Conservation (phyloP, 2,329 filamentous ascomycete species). For the Colletotrichum sp. region DNA sequence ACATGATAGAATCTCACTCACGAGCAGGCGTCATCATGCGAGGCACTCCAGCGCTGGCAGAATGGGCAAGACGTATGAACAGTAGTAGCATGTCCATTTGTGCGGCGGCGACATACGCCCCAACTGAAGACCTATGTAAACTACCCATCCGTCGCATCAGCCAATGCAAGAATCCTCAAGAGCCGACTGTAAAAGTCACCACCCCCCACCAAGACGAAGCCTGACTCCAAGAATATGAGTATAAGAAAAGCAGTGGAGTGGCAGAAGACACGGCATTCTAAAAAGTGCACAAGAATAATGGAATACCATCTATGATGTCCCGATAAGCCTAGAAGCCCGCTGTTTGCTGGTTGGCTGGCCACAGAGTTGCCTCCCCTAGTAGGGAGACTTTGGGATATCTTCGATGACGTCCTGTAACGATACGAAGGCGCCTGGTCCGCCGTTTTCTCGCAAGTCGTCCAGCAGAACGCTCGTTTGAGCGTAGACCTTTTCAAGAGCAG, state of each 20-base stretch:
- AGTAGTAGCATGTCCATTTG: slow-evolving; percentile 2
- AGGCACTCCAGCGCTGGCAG: neutral
- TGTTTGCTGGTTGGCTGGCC: neutral
- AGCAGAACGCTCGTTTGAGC: slow-evolving; percentile 87
- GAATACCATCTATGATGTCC: slow-evolving; percentile 5
- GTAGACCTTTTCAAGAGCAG: slow-evolving; percentile 83
- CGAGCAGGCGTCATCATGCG: neutral
- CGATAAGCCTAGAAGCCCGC: neutral
- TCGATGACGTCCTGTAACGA: slow-evolving; percentile 59
- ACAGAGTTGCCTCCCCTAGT: neutral
- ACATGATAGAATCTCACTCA: neutral
- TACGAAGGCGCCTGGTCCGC: slow-evolving; percentile 83
- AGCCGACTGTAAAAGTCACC: slow-evolving; percentile 5
- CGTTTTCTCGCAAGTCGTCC: slow-evolving; percentile 80
- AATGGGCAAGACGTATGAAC: neutral
- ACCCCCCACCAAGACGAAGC: slow-evolving; percentile 7
- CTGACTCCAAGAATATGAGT: slow-evolving; percentile 17
- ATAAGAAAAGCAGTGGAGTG: neutral
- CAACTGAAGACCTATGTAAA: slow-evolving; percentile 5
- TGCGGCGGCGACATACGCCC: slow-evolving; percentile 13
- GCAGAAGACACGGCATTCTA: neutral
- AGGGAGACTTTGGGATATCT: slow-evolving; percentile 43
- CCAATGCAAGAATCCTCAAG: slow-evolving; percentile 11
- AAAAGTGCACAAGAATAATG: neutral
- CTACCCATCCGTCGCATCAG: slow-evolving; percentile 4